Percentiles rank a stretch among this genome's conserved stretches.
Evolutionary conservation across 129 eudicot genomes (phyloP).

Genomic region (Lactuca saligna): DNA sequence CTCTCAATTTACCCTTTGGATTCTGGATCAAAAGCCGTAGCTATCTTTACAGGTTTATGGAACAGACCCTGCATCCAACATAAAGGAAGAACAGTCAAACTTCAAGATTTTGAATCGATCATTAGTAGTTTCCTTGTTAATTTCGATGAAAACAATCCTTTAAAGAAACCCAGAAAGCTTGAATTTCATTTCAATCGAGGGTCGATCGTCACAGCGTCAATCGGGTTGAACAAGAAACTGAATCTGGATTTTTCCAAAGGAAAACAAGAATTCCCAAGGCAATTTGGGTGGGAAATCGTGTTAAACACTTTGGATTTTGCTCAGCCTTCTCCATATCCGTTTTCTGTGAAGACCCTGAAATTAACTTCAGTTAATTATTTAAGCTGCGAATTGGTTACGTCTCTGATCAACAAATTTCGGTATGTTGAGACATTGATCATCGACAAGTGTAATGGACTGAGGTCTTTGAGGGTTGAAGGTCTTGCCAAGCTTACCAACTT

Average conservation of each 20-base stretch:
- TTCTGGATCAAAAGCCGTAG: slow-evolving; percentile 35
- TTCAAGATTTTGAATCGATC: slow-evolving; percentile 20
- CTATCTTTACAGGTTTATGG: slow-evolving; percentile 18
- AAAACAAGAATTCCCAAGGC: slow-evolving; percentile 24
- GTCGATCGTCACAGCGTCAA: slow-evolving; percentile 14
- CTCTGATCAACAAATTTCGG: slow-evolving; percentile 30
- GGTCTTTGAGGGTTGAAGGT: slow-evolving; percentile 24
- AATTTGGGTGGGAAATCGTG: slow-evolving; percentile 29
- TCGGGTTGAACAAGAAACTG: slow-evolving; percentile 19
- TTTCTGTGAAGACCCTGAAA: slow-evolving; percentile 18
- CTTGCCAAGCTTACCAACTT: slow-evolving; percentile 15
- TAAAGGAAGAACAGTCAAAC: slow-evolving; percentile 13
- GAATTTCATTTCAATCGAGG: slow-evolving; percentile 13
- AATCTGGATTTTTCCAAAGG: slow-evolving; percentile 31
- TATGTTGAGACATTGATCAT: slow-evolving; percentile 30
- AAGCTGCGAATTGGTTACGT: slow-evolving; percentile 15
- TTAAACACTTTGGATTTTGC: slow-evolving; percentile 20
- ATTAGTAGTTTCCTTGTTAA: background rate
- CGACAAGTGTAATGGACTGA: slow-evolving; percentile 31
- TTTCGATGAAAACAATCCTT: slow-evolving; percentile 18
- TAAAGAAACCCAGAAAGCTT: slow-evolving; percentile 19
- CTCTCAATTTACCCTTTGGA: slow-evolving; percentile 29
- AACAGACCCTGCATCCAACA: slow-evolving; percentile 14
- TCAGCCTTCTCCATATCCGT: slow-evolving; percentile 14
- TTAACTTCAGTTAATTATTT: slow-evolving; percentile 23